These are phyloP conservation scores for Taiozyma sp. DNA, from an alignment of 1,139 yeast species.

Conservation along the genomic window DNA sequence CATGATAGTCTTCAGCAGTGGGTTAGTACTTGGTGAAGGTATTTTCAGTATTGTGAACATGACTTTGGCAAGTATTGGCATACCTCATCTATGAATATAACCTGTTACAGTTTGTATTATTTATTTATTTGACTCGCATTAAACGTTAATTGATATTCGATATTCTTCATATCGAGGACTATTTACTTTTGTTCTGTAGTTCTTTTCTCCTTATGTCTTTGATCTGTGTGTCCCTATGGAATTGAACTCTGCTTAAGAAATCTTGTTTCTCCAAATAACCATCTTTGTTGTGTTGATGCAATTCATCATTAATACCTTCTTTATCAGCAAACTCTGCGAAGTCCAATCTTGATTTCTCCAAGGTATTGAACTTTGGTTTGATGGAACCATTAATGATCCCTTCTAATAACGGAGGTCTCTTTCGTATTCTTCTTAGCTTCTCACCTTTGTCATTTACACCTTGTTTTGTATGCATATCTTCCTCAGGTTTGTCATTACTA, in stretches of 20 bases:
- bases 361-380: constrained; percentile 72
- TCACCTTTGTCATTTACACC: constrained; percentile 19
- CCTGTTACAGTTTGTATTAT: background rate
- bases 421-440: constrained; percentile 38
- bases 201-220: constrained; percentile 45
- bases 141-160: background rate
- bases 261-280: constrained; percentile 93
- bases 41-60: constrained; percentile 76
- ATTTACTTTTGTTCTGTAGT: constrained; percentile 19
- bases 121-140: background rate
- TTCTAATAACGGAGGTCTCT: constrained; percentile 74
- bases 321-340: constrained; percentile 95
- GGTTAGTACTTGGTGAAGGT: constrained; percentile 92
- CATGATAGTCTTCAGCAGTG: constrained; percentile 85
- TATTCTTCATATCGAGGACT: background rate
- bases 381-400: constrained; percentile 56
- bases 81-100: constrained; percentile 36
- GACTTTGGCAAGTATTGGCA: constrained; percentile 60
- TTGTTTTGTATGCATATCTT: constrained; percentile 3
- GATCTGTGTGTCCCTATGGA: constrained; percentile 56
- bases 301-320: constrained; percentile 77
- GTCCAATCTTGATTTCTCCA: constrained; percentile 88
- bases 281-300: constrained; percentile 64
- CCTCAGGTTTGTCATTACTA: constrained; percentile 3
- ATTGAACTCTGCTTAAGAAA: constrained; percentile 73